Evolutionary conservation across 441 rosid genomes (phyloP), one percentile per base, ranked within the genome.

Genomic region (Arabidopsis hybrid): DNA sequence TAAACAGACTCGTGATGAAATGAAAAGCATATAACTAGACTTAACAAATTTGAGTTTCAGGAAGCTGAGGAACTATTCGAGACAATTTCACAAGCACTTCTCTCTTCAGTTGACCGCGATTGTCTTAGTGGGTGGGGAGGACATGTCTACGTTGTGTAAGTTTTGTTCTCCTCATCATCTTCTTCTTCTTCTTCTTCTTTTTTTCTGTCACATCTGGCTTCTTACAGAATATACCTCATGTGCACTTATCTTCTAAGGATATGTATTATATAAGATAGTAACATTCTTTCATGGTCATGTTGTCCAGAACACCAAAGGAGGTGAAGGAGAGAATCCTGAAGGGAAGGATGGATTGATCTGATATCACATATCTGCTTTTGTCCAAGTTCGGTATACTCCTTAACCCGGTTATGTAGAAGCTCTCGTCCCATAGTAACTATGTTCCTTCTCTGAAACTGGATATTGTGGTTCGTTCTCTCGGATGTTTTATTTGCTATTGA

Each of bases 111-210:
- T 5, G 98, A 92, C 80, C 89, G 96, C 63, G 99, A 95, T 83
- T 95, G 98, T 76, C 79, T 95, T 69, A 91, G 97, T 84, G 98
- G 99, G 35, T 92, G 98, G 99, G 99, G 99, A 78, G 97, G 98
- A 53, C 95, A 91, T 60, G 92, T 92, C 76, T 95, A 92, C 73
- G 83, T 95, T 82, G 95, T 95, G 98, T 95, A 91, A 88, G 97
- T 67, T 21, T 21, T 21, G 26, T 21, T 21, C 26, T 21, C 26
- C 26, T 21, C 26, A 21, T 21, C 26, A 1, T 21, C 26, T 21
- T 21, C 26, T 21, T 21, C 26, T 21, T 21, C 26, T 21, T 21
- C 26, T 21, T 21, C 26, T 21, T 21, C 26, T 21, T 21, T 21
- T 21, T 21, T 21, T 21, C 26, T 21, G 26, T 21, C 26, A 21